Evolutionary conservation across 805 yeast genomes (phyloP).

Genomic region (Grigorovia humatica): DNA sequence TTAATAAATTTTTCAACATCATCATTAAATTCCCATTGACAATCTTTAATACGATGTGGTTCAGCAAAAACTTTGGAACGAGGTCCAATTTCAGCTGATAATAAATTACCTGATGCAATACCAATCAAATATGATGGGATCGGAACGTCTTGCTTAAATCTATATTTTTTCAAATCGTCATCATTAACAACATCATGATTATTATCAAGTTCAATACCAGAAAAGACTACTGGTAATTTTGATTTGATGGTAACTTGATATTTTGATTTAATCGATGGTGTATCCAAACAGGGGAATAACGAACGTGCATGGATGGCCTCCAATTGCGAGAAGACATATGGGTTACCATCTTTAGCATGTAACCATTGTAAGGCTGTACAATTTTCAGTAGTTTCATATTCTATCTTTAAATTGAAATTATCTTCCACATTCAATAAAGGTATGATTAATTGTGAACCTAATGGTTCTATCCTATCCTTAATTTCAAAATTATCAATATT

Average conservation of each 20-base stretch:
- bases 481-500: slow-evolving; percentile 23
- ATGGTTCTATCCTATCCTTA: slow-evolving; percentile 37
- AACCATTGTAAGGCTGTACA: slow-evolving; percentile 87
- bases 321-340: slow-evolving; percentile 70
- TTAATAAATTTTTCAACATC: slow-evolving; percentile 74
- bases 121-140: slow-evolving; percentile 80
- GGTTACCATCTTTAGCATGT: slow-evolving; percentile 59
- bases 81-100: slow-evolving; percentile 65
- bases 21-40: slow-evolving; percentile 68
- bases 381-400: slow-evolving; percentile 58
- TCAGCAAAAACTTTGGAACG: slow-evolving; percentile 77
- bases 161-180: slow-evolving; percentile 28
- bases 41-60: slow-evolving; percentile 53
- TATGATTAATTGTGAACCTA: slow-evolving; percentile 48
- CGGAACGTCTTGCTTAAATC: slow-evolving; percentile 65
- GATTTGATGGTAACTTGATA: slow-evolving; percentile 51
- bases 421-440: neutral
- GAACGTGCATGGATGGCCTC: slow-evolving; percentile 89
- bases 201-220: slow-evolving; percentile 41
- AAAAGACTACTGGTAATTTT: slow-evolving; percentile 57
- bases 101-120: slow-evolving; percentile 74
- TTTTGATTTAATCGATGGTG: slow-evolving; percentile 72
- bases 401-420: slow-evolving; percentile 30
- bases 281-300: slow-evolving; percentile 82
- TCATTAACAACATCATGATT: slow-evolving; percentile 1